A percentile compares a stretch with the other conserved stretches of the same genome.
These are phyloP conservation scores for Ophiostoma perfectum DNA, from an alignment of 2,329 filamentous ascomycete genomes.

Conservation along the genomic window DNA sequence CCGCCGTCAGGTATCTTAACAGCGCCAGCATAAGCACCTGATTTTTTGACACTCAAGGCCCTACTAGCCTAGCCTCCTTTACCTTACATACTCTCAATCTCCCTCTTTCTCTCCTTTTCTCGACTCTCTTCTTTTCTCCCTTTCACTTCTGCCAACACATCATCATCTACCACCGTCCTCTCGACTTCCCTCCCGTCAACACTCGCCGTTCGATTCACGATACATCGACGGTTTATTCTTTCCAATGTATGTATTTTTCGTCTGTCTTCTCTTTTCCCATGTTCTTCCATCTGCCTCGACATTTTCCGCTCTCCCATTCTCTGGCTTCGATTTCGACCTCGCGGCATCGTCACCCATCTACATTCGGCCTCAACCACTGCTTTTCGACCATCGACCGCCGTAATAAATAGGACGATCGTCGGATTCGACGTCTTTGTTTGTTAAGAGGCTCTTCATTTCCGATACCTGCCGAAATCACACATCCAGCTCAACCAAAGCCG, in stretches of 20 bases:
- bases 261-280: not conserved
- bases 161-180: not conserved
- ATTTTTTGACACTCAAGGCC: constrained; percentile 17
- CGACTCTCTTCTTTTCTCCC: constrained; percentile 19
- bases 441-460: too few species aligned
- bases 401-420: too few species aligned
- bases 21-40: constrained; percentile 13
- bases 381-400: not conserved
- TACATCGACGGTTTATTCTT: constrained; percentile 6
- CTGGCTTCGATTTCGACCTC: not conserved
- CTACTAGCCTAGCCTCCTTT: not conserved
- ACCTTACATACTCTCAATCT: constrained; percentile 16
- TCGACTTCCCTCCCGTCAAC: not conserved
- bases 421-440: too few species aligned
- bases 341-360: too few species aligned
- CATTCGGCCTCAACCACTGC: not conserved
- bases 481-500: too few species aligned
- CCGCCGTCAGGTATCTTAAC: constrained; percentile 15
- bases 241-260: constrained; percentile 15
- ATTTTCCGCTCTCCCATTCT: not conserved
- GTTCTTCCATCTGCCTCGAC: not conserved
- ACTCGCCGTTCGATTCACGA: not conserved
- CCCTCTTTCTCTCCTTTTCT: constrained; percentile 16
- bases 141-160: constrained; percentile 15
- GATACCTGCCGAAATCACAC: too few species aligned